phyloP scores from a whole-genome alignment of 164 flowering plant species.

The Nelumbo lutea region DNA sequence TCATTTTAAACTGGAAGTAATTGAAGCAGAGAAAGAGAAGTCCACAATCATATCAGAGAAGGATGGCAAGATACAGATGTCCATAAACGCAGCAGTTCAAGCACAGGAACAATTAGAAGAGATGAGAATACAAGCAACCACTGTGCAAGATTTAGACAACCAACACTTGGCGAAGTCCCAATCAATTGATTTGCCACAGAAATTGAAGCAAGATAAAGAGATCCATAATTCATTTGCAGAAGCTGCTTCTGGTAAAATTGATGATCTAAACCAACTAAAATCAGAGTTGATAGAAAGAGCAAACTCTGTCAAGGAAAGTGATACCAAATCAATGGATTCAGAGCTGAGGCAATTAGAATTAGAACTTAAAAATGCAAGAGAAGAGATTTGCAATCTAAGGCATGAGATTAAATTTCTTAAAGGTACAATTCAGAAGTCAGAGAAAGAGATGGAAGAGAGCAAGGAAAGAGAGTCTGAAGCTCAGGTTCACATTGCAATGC shows the following conservation, averaged over 20 bases:
- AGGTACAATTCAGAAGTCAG: slow-evolving; percentile 16
- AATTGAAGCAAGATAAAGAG: slow-evolving; percentile 32
- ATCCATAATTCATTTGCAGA: slow-evolving; percentile 20
- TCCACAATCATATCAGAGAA: slow-evolving; percentile 22
- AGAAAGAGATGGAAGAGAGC: slow-evolving; percentile 22
- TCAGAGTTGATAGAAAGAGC: slow-evolving; percentile 22
- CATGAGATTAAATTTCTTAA: slow-evolving; percentile 21
- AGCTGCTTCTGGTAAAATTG: slow-evolving; percentile 27
- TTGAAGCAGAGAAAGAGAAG: slow-evolving; percentile 34
- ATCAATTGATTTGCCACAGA: slow-evolving; percentile 27
- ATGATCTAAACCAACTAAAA: slow-evolving; percentile 22
- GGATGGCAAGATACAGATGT: slow-evolving; percentile 25
- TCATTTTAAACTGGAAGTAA: slow-evolving; percentile 23
- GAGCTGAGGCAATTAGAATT: slow-evolving; percentile 25
- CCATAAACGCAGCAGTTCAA: slow-evolving; percentile 13
- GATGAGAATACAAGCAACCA: slow-evolving; percentile 23
- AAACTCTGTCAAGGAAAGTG: slow-evolving; percentile 17
- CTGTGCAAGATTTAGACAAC: slow-evolving; percentile 28
- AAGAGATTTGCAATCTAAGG: slow-evolving; percentile 24
- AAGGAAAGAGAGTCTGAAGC: slow-evolving; percentile 33
- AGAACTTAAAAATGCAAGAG: slow-evolving; percentile 25
- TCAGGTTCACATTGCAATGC: slow-evolving; percentile 42
- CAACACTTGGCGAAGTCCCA: slow-evolving; percentile 28
- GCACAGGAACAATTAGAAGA: slow-evolving; percentile 27
- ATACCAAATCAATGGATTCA: slow-evolving; percentile 28